These are phyloP conservation scores for Ambrosiella beaveri DNA, from an alignment of 2,329 filamentous ascomycete genomes.

Conservation along the genomic window DNA sequence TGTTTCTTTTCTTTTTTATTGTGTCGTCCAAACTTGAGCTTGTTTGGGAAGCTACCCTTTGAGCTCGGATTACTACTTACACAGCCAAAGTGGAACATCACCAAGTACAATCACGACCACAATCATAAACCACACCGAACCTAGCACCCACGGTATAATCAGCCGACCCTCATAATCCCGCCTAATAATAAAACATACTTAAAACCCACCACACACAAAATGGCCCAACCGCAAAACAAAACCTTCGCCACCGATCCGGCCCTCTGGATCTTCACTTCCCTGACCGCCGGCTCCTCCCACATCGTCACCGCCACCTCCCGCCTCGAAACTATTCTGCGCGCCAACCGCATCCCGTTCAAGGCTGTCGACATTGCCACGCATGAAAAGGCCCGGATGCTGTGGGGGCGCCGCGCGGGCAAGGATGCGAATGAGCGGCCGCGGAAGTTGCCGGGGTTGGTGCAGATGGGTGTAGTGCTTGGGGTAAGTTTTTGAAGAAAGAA, in stretches of 20 bases:
- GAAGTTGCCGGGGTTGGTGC: constrained; percentile 78
- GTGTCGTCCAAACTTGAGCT: background rate
- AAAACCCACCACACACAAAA: constrained; percentile 6
- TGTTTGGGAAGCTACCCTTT: background rate
- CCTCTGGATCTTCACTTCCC: constrained; percentile 88
- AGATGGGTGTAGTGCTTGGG: constrained; percentile 68
- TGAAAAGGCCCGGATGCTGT: constrained; percentile 73
- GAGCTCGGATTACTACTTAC: background rate
- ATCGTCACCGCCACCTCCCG: constrained; percentile 92
- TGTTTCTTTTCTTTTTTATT: background rate
- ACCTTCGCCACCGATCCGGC: constrained; percentile 45
- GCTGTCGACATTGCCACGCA: constrained; percentile 84
- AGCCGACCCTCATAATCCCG: no score
- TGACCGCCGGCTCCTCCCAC: constrained; percentile 88
- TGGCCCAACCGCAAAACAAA: constrained; percentile 16
- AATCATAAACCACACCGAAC: background rate
- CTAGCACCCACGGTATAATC: no score
- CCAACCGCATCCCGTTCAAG: constrained; percentile 86
- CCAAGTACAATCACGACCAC: background rate
- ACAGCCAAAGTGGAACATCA: background rate
- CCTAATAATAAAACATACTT: background rate
- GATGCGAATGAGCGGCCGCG: constrained; percentile 41
- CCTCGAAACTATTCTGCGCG: constrained; percentile 87
- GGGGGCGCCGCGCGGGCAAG: constrained; percentile 71
- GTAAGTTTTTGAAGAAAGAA: constrained; percentile 35